Base-by-base conservation (phyloP, 805 yeast species). In the Teunomyces pallodes region DNA sequence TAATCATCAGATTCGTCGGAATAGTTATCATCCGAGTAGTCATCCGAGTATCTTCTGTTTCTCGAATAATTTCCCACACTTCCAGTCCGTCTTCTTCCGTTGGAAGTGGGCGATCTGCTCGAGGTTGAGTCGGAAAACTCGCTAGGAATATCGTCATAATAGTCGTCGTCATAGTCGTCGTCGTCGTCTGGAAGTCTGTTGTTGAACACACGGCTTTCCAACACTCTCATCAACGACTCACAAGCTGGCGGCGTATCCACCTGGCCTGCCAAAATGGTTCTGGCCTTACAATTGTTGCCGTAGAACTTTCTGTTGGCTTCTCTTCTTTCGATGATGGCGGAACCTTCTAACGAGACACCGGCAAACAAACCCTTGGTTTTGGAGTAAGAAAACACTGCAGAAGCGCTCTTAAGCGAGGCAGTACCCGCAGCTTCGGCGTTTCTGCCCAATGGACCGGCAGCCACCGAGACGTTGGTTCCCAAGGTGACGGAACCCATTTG, bases 361-460 rank as follows among this genome's bases (percentile, higher is more conserved):
- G 99, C 99, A 70, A 89, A 92, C 43, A 94, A 77, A 54, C 99
- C 99, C 67, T 94, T 92, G 3, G 97, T 90, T 68, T 94, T 92
- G 9, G 97, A 89, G 70, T 94, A 92, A 1, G 97, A 75, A 64
- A 92, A 92, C 13, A 92, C 85, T 5, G 98, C 96, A 4, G 97
- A 88, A 4, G 90, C 94, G 46, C 86, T 77, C 57, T 85, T 86
- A 48, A 90, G 68, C 3, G 97, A 89, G 1, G 97, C 98, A 26
- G 95, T 81, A 16, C 96, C 98, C 13, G 95, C 96, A 43, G 96
- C 97, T 69, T 92, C 99, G 3, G 97, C 99, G 58, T 88, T 90
- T 70, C 99, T 83, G 47, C 99, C 99, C 55, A 94, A 72, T 1
- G 98, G 98, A 38, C 99, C 99, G 1, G 97, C 98, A 10, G 99